Conservation (phyloP, 345 rosid species). For the Bruguiera parviflora region DNA sequence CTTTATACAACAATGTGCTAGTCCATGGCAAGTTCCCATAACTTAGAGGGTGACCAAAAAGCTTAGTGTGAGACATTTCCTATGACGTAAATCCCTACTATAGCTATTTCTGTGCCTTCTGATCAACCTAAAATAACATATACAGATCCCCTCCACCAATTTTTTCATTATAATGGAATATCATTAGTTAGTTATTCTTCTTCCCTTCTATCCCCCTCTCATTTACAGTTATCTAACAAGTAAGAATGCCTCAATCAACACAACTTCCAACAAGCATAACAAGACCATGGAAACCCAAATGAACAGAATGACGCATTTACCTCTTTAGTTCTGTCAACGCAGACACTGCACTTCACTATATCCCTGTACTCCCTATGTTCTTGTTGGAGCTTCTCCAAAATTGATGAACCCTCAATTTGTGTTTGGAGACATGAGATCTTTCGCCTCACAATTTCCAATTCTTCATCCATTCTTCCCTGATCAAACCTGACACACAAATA, state of each 20-base stretch:
- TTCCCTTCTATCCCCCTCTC: too few relatives aligned
- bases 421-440: conserved; percentile 56
- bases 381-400: conserved; percentile 65
- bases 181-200: too few relatives aligned
- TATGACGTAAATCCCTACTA: too few relatives aligned
- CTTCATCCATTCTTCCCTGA: conserved; percentile 78
- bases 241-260: neutral
- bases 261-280: neutral
- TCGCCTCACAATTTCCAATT: conserved; percentile 59
- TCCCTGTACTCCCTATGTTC: conserved; percentile 88
- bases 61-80: too few relatives aligned
- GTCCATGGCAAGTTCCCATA: neutral
- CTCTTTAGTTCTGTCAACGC: conserved; percentile 88
- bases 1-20: too few relatives aligned
- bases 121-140: too few relatives aligned
- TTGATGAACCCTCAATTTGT: conserved; percentile 61
- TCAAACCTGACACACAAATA: conserved; percentile 50
- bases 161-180: too few relatives aligned
- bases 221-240: neutral
- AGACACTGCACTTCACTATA: conserved; percentile 84
- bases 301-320: conserved; percentile 26
- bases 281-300: neutral
- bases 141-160: too few relatives aligned
- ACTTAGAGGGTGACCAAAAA: neutral
- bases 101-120: too few relatives aligned